Evolutionary conservation across 2,329 filamentous ascomycete genomes (phyloP), one percentile per base, ranked within the genome.

Genomic region (Periconia digitata): DNA sequence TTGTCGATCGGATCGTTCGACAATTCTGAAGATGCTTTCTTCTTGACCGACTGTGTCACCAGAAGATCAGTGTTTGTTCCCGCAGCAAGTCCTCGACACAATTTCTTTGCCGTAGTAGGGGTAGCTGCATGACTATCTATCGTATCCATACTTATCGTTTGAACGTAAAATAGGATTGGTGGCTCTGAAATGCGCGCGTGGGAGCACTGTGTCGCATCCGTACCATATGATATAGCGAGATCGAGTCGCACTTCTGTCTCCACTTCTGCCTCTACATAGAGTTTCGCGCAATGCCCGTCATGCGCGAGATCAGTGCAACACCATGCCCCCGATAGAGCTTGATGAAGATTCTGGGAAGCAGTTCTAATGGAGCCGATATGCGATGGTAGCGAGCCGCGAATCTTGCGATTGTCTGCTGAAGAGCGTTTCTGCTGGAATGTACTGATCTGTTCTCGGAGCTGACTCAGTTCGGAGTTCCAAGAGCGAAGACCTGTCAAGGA

Each of bases 131-230:
- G 27, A 7, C 16, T 35, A 12, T 44, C 39, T 4, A 23, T 40
- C 13, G 36, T 27, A 17, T 56, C 46, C 35, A 52, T 53, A 35
- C 50, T 58, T 21, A 58, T 53, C 3, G 61, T 62, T 17, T 60
- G 54, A 4, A 63, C 58, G 35, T 62, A 57, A 2, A 64, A 43
- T 59, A 59, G 63, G 10, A 63, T 59, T 2, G 59, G 61, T 22
- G 55, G 47, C 12, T 54, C 51, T 32, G 12, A 12, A 15, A 35
- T 13, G 5, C 29, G 12, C 8, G 46, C 55, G 16, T n/a, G 8
- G 1, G 34, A 6, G 13, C 24, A 6, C 27, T 36, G 5, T 3
- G 17, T 4, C 36, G 23, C 2, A 20, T n/a, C 7, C 8, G 54
- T 43, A 6, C 57, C 51, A 41, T 56, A 64, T 5, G 58, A 64